Evolutionary conservation across 352 stramenopile species (phyloP).

Genomic region (Plasmopara viticola): DNA sequence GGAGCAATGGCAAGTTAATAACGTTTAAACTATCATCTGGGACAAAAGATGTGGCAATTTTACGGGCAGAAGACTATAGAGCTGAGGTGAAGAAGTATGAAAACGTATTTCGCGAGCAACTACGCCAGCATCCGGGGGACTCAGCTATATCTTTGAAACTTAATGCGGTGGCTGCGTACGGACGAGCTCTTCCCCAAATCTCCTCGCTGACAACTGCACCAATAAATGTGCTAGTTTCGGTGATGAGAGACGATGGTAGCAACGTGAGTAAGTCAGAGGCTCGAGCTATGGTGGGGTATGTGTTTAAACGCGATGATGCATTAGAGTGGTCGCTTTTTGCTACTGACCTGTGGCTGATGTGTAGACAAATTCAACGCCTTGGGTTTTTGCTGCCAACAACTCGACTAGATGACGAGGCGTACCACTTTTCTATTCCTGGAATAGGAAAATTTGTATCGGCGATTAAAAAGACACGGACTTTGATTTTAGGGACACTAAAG

Average conservation of each 20-base stretch:
- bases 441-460: constrained; percentile 50
- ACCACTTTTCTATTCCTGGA: constrained; percentile 46
- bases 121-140: constrained; percentile 16
- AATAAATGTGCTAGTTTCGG: constrained; percentile 24
- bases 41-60: constrained; percentile 30
- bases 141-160: constrained; percentile 25
- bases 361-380: constrained; percentile 38
- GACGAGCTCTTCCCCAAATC: constrained; percentile 24
- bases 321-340: not conserved
- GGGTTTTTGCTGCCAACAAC: constrained; percentile 47
- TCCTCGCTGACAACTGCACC: constrained; percentile 25
- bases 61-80: constrained; percentile 28
- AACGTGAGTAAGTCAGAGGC: constrained; percentile 9
- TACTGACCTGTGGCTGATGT: not conserved
- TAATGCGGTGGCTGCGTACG: constrained; percentile 33
- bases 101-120: constrained; percentile 22
- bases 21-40: constrained; percentile 46
- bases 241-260: constrained; percentile 7
- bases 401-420: constrained; percentile 40
- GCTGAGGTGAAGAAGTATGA: constrained; percentile 35
- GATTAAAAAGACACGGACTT: constrained; percentile 46
- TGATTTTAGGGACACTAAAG: constrained; percentile 38
- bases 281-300: constrained; percentile 31
- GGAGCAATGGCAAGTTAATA: constrained; percentile 32
- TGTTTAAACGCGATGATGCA: constrained; percentile 1